These are phyloP conservation scores for Porcisia hertigi DNA, from an alignment of 208 protist genomes.

Conservation along the genomic window DNA sequence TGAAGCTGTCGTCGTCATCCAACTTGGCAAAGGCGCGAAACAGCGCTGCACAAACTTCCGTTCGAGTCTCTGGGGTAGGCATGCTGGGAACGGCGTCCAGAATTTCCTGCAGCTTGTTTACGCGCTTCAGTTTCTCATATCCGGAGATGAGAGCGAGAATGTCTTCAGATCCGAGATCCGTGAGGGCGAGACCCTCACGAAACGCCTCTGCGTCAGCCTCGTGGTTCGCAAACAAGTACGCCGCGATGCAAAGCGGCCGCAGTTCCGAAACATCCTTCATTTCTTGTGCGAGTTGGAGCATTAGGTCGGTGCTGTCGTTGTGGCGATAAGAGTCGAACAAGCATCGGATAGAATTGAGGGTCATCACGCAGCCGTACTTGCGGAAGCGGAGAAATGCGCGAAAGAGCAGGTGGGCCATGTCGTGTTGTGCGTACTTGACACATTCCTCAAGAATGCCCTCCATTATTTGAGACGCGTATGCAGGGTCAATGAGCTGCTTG, in stretches of 20 bases:
- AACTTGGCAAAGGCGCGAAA: constrained; percentile 65
- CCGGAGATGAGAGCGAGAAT: constrained; percentile 79
- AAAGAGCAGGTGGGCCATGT: constrained; percentile 90
- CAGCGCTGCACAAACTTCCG: constrained; percentile 52
- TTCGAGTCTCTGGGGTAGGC: constrained; percentile 19
- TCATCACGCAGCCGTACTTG: constrained; percentile 86
- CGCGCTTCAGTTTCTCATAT: constrained; percentile 74
- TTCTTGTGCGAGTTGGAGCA: constrained; percentile 85
- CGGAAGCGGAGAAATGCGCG: constrained; percentile 88
- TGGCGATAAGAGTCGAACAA: constrained; percentile 89
- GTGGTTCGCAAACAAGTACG: constrained; percentile 79
- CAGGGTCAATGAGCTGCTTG: constrained; percentile 84
- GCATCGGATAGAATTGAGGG: constrained; percentile 69
- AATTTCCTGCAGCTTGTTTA: constrained; percentile 62
- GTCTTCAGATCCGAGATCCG: constrained; percentile 60
- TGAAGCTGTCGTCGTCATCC: constrained; percentile 65
- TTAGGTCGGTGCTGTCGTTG: constrained; percentile 81
- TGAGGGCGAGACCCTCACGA: constrained; percentile 46
- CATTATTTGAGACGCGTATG: constrained; percentile 83
- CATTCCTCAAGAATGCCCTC: constrained; percentile 88
- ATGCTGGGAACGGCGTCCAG: constrained; percentile 36
- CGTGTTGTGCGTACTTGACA: constrained; percentile 84
- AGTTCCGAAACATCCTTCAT: constrained; percentile 76
- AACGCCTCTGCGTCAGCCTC: constrained; percentile 66
- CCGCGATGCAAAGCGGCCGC: constrained; percentile 80